Evolutionary conservation across 2,329 filamentous ascomycete genomes (phyloP).

Genomic region (Scopulariopsis brevicaulis): DNA sequence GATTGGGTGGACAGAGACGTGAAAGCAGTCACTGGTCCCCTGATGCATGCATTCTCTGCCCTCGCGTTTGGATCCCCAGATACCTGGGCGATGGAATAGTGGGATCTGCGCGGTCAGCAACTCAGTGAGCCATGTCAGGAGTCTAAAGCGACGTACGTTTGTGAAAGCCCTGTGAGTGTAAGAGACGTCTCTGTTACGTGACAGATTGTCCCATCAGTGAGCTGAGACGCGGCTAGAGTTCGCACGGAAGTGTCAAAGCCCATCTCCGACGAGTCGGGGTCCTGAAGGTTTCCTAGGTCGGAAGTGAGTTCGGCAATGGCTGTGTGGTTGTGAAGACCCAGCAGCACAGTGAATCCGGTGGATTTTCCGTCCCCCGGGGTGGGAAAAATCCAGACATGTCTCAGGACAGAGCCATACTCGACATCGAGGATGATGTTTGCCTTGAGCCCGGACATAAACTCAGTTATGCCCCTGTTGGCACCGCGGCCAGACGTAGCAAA

Average conservation of each 20-base stretch:
- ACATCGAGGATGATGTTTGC: constrained; percentile 53
- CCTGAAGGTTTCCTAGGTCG: constrained; percentile 32
- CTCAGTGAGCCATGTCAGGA: background rate
- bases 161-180: constrained; percentile 16
- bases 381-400: constrained; percentile 40
- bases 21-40: constrained; percentile 25
- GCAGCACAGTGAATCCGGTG: constrained; percentile 20
- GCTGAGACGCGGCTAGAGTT: constrained; percentile 34
- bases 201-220: constrained; percentile 25
- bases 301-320: constrained; percentile 33
- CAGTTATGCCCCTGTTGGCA: constrained; percentile 49
- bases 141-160: background rate
- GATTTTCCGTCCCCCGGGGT: background rate
- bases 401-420: constrained; percentile 34
- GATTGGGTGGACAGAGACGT: constrained; percentile 20
- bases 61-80: constrained; percentile 14
- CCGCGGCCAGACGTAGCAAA: constrained; percentile 59
- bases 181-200: constrained; percentile 42
- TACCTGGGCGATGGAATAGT: constrained; percentile 19
- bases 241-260: constrained; percentile 39
- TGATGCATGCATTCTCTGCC: constrained; percentile 30
- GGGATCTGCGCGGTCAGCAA: constrained; percentile 12
- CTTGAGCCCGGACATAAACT: constrained; percentile 59
- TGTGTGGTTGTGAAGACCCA: constrained; percentile 38
- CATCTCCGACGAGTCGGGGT: constrained; percentile 25